These are phyloP conservation scores for Plectosphaerella sp. DNA, from an alignment of 2,329 filamentous ascomycete genomes.

Conservation along the genomic window DNA sequence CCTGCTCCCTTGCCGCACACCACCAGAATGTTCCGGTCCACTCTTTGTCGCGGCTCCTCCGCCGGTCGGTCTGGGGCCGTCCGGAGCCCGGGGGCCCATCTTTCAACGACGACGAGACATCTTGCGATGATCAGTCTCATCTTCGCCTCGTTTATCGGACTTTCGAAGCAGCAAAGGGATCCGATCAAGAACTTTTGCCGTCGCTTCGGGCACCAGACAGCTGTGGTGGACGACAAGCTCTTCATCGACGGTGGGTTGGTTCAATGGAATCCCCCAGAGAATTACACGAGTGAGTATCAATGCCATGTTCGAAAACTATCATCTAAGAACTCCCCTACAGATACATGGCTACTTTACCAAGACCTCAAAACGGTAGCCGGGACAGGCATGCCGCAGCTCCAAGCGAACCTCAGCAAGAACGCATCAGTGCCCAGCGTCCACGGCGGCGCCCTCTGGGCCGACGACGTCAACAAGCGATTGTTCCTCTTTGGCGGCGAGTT, in stretches of 20 bases:
- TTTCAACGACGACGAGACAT: background rate
- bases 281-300: constrained; percentile 49
- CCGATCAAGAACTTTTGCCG: constrained; percentile 50
- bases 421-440: constrained; percentile 43
- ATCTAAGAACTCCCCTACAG: constrained; percentile 21
- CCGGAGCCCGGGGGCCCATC: background rate
- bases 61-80: background rate
- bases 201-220: constrained; percentile 54
- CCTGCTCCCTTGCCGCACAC: background rate
- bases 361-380: constrained; percentile 42
- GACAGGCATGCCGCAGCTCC: constrained; percentile 46
- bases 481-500: constrained; percentile 61
- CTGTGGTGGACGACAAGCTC: constrained; percentile 53
- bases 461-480: constrained; percentile 58
- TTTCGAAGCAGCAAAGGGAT: constrained; percentile 33
- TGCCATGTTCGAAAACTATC: background rate
- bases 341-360: constrained; percentile 52
- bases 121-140: background rate
- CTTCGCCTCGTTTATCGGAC: constrained; percentile 2
- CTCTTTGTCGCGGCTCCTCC: background rate
- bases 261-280: constrained; percentile 47
- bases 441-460: constrained; percentile 51
- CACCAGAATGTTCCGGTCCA: background rate
- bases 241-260: constrained; percentile 60
- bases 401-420: constrained; percentile 56